Evolutionary conservation across 352 stramenopile genomes (phyloP).

Genomic region (Pythium monospermum): DNA sequence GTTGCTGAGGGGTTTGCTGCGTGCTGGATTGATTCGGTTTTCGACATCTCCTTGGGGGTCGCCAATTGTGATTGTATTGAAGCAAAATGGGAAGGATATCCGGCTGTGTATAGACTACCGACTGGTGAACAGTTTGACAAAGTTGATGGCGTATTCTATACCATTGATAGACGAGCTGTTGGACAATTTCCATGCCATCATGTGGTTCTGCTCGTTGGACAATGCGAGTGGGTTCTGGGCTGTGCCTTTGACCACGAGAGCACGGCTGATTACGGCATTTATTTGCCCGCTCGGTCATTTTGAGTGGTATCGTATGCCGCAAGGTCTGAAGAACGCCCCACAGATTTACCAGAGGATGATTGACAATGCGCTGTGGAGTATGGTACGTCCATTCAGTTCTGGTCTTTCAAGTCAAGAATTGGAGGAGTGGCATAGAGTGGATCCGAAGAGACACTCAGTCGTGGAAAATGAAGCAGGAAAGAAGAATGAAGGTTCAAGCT

Average conservation of each 20-base stretch:
- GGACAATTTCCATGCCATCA: constrained; percentile 8
- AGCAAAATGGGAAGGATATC: constrained; percentile 35
- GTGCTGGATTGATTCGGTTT: constrained; percentile 5
- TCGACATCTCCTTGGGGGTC: constrained; percentile 26
- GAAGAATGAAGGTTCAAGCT: constrained; percentile 1
- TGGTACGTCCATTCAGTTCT: too few relatives aligned
- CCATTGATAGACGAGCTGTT: constrained; percentile 19
- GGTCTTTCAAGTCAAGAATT: constrained; percentile 5
- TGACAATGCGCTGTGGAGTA: constrained; percentile 19
- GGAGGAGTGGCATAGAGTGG: constrained; percentile 5
- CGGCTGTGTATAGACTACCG: constrained; percentile 27
- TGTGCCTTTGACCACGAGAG: constrained; percentile 14
- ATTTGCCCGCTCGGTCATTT: constrained; percentile 13
- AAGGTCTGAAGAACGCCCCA: constrained; percentile 13
- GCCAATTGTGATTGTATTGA: constrained; percentile 34
- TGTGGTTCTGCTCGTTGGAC: constrained; percentile 22
- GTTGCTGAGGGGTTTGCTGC: constrained; percentile 25
- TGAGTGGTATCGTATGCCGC: constrained; percentile 7
- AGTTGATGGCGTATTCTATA: constrained; percentile 25
- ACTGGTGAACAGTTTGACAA: constrained; percentile 15
- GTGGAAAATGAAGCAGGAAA: too few relatives aligned
- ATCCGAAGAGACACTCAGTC: too few relatives aligned
- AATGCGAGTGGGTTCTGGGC: constrained; percentile 24
- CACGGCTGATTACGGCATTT: constrained; percentile 12
- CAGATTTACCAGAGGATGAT: constrained; percentile 21